Conservation (phyloP, 495 filamentous ascomycete genomes). For the Cercophora newfieldiana region DNA sequence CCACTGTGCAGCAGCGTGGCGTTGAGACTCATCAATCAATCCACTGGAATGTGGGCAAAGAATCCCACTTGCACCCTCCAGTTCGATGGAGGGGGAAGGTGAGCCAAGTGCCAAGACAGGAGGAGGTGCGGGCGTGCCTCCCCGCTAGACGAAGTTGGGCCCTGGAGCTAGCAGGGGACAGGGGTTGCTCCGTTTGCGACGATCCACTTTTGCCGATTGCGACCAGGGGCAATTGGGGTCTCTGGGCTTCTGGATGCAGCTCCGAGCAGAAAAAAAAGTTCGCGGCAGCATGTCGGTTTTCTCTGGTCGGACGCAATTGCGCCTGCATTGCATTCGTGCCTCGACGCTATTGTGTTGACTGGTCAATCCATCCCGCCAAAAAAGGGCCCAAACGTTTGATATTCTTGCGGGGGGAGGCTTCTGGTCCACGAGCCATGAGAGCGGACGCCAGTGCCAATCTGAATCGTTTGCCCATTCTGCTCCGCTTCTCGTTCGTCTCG, state of each 20-base stretch:
- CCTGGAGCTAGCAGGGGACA: constrained; percentile 13
- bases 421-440: not conserved
- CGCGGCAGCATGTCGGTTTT: not conserved
- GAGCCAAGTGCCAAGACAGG: not conserved
- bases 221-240: not conserved
- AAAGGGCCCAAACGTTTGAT: constrained; percentile 9
- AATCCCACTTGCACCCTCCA: not conserved
- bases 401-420: constrained; percentile 3
- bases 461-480: not conserved
- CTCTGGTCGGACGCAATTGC: constrained; percentile 12
- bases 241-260: not conserved
- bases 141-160: constrained; percentile 11
- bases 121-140: constrained; percentile 1
- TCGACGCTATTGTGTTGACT: not conserved
- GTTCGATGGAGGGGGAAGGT: not conserved
- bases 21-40: not conserved
- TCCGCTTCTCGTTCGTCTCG: not conserved
- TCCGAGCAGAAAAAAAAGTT: not conserved
- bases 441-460: not conserved
- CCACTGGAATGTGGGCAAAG: not conserved
- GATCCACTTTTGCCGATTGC: constrained; percentile 17
- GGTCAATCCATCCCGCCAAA: not conserved
- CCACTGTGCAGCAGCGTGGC: not conserved
- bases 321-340: constrained; percentile 3
- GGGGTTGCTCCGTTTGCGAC: constrained; percentile 14